Evolutionary conservation across 2,329 filamentous ascomycete species (phyloP).

Genomic region (Fusarium domesticum): DNA sequence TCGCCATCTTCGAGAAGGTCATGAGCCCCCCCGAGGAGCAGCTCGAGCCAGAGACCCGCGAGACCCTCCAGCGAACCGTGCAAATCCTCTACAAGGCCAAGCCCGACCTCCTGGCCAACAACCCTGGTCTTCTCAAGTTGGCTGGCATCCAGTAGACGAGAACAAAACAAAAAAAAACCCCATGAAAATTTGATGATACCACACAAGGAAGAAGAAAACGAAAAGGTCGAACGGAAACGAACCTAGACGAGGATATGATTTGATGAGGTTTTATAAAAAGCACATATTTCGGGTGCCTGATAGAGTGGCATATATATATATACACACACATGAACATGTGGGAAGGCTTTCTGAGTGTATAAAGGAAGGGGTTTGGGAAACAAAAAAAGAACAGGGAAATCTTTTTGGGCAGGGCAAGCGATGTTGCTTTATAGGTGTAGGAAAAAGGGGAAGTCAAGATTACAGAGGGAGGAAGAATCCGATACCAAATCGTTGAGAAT

Average conservation of each 20-base stretch:
- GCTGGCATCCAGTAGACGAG: slow-evolving; percentile 28
- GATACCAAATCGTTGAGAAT: too few relatives aligned
- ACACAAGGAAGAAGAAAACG: too few relatives aligned
- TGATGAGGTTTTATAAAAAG: slow-evolving; percentile 20
- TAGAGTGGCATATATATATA: slow-evolving; percentile 16
- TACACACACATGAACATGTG: not conserved
- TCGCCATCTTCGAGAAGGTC: slow-evolving; percentile 71
- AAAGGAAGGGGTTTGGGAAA: not conserved
- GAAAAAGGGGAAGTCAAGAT: not conserved
- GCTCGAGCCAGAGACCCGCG: slow-evolving; percentile 68
- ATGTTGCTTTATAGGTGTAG: not conserved
- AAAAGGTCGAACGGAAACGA: slow-evolving; percentile 15
- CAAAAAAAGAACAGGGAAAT: not conserved
- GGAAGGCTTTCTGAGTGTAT: too few relatives aligned
- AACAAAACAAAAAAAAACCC: slow-evolving; percentile 12
- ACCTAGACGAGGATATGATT: slow-evolving; percentile 25
- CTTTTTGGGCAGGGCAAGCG: not conserved
- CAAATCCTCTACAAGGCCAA: slow-evolving; percentile 41
- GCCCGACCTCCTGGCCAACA: slow-evolving; percentile 34
- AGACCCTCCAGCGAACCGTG: slow-evolving; percentile 63
- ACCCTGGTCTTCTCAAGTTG: slow-evolving; percentile 32
- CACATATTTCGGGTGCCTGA: slow-evolving; percentile 14
- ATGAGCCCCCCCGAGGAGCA: slow-evolving; percentile 70
- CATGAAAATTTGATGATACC: slow-evolving; percentile 15
- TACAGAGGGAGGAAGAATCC: too few relatives aligned